Percentiles rank a stretch among this genome's conserved stretches.
Evolutionary conservation across 345 rosid genomes (phyloP).

Genomic region (Theobroma cacao): DNA sequence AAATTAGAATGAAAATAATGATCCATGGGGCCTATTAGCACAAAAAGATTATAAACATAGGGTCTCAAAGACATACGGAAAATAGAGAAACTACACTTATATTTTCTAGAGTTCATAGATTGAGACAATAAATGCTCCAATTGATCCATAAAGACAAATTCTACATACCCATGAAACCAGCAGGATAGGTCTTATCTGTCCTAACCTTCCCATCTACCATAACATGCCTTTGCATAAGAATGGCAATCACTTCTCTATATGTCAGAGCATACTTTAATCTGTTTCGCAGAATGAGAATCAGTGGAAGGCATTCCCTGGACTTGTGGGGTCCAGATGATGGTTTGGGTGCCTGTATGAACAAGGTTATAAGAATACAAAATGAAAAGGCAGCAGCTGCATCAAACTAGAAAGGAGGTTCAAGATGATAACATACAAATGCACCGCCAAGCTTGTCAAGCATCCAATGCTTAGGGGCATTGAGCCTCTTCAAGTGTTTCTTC

Average conservation of each 20-base stretch:
- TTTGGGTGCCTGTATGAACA: slow-evolving; percentile 55
- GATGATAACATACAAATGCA: slow-evolving; percentile 52
- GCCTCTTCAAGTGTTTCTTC: slow-evolving; percentile 69
- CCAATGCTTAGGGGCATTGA: slow-evolving; percentile 63
- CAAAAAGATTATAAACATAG: background rate
- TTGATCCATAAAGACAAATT: background rate
- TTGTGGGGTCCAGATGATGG: slow-evolving; percentile 88
- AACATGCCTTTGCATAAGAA: slow-evolving; percentile 76
- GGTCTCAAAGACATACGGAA: background rate
- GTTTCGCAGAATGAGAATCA: slow-evolving; percentile 53
- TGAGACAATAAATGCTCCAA: background rate
- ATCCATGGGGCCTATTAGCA: too few species aligned
- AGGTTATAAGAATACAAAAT: background rate
- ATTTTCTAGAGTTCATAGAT: background rate
- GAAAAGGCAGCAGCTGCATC: background rate
- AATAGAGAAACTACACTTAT: background rate
- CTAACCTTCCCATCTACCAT: slow-evolving; percentile 78
- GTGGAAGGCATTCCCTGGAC: slow-evolving; percentile 70
- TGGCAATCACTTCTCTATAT: slow-evolving; percentile 63
- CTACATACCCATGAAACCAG: slow-evolving; percentile 80
- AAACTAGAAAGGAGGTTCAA: background rate
- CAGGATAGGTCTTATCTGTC: slow-evolving; percentile 78
- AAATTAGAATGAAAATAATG: too few species aligned
- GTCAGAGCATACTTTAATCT: slow-evolving; percentile 60
- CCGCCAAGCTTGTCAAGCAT: slow-evolving; percentile 76